Evolutionary conservation across 148 eudicot genomes (phyloP), one percentile per base, ranked within the genome.

Genomic region (Chenopodium formosanum): DNA sequence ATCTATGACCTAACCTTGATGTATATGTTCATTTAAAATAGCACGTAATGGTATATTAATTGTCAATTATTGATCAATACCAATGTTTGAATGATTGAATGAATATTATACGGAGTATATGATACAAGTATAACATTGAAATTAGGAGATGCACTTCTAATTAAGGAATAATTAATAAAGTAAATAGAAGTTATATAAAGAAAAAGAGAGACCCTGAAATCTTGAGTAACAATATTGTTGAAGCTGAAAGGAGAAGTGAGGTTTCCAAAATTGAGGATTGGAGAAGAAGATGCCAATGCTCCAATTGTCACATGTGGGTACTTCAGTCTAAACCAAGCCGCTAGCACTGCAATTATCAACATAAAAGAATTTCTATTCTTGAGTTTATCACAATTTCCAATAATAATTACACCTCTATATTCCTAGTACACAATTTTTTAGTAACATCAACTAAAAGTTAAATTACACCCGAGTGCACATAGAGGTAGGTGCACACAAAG

Each of bases 251-350:
- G 92, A 74, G 98, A 92, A 68, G 94, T 92, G 60, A 94, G 81
- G 63, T 86, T 88, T 56, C 88, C 98, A 80, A 94, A 94, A 46
- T 89, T 86, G 69, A 94, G 98, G 65, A 94, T 92, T 70, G 98
- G 98, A 76, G 98, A 86, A 74, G 98, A 94, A 80, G 98, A 94
- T 73, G 98, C 90, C 92, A 94, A 88, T 6, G 98, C 98, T 75
- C 98, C 98, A 31, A 92, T 88, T 19, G 92, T 72, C n/a, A 94
- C 90, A 88, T 94, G 98, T 9, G 98, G 98, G 81, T 92, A 94
- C 86, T 94, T 94, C 83, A 94, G 69, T 87, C 98, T 91, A 78
- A 94, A 92, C 98, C 98, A 94, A 50, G 98, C 97, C 27, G 98
- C 97, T 84, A 94, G 73, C 98, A 94, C 98, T 94, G 91, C 80